Evolutionary conservation across 768 basidiomycete species (phyloP).

Genomic region (Suillus paluster): DNA sequence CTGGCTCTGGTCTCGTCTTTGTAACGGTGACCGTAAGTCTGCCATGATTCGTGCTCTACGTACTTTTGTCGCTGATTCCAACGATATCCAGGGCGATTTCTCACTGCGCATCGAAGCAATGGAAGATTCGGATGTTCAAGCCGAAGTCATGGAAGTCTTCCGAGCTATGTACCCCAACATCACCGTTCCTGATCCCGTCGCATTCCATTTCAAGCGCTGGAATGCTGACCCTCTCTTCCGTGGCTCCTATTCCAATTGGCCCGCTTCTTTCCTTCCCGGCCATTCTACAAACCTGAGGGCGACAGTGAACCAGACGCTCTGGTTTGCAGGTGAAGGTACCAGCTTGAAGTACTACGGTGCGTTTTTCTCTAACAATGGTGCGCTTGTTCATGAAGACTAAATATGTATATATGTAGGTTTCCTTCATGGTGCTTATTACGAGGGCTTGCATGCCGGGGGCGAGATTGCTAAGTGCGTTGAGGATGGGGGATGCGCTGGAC

Average conservation of each 20-base stretch:
- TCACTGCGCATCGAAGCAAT: conserved; percentile 62
- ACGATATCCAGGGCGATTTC: conserved; percentile 56
- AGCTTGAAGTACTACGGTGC: conserved; percentile 61
- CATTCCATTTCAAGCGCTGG: conserved; percentile 63
- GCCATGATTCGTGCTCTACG: background rate
- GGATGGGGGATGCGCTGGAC: conserved; percentile 25
- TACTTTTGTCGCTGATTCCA: background rate
- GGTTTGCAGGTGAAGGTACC: conserved; percentile 69
- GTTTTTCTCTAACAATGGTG: conserved; percentile 23
- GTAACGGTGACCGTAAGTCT: conserved; percentile 32
- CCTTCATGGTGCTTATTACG: conserved; percentile 62
- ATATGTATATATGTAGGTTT: conserved; percentile 41
- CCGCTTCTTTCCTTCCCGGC: conserved; percentile 56
- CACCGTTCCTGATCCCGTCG: conserved; percentile 57
- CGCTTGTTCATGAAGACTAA: conserved; percentile 3
- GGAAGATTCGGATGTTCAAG: conserved; percentile 47
- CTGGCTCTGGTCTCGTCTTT: conserved; percentile 55
- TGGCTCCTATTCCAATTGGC: conserved; percentile 71
- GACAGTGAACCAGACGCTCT: conserved; percentile 52
- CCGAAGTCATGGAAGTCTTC: conserved; percentile 62
- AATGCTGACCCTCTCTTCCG: conserved; percentile 46
- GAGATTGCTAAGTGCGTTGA: conserved; percentile 48
- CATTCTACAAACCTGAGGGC: conserved; percentile 63
- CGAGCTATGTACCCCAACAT: conserved; percentile 59
- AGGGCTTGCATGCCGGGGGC: conserved; percentile 48